These are phyloP conservation scores for Cyclotella sp. DNA, from an alignment of 108 stramenopile genomes.

Conservation along the genomic window DNA sequence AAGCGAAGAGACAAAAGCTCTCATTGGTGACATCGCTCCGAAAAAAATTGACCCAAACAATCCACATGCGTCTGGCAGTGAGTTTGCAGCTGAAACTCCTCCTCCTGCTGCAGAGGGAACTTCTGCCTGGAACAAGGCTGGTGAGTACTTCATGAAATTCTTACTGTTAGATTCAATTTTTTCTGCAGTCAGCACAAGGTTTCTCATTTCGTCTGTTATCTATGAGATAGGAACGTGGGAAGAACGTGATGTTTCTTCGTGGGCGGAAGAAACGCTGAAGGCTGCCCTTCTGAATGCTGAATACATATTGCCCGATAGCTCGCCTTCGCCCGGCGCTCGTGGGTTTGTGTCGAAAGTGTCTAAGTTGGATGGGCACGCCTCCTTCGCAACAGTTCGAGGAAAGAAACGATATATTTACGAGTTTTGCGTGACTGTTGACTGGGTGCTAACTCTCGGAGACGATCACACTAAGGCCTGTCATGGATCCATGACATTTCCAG, in stretches of 20 bases:
- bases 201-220: neutral
- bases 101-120: conserved; percentile 29
- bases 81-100: conserved; percentile 29
- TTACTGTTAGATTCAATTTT: neutral
- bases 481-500: conserved; percentile 74
- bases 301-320: conserved; percentile 67
- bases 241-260: conserved; percentile 85
- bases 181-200: neutral
- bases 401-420: conserved; percentile 94
- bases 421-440: conserved; percentile 71
- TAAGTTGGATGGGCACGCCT: conserved; percentile 83
- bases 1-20: conserved; percentile 87
- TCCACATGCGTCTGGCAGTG: conserved; percentile 29
- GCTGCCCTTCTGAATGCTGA: conserved; percentile 55
- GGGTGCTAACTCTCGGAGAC: conserved; percentile 58
- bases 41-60: conserved; percentile 78
- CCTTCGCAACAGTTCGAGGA: conserved; percentile 86
- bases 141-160: conserved; percentile 18
- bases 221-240: conserved; percentile 84
- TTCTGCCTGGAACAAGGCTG: conserved; percentile 91
- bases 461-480: conserved; percentile 50
- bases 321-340: conserved; percentile 71
- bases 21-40: conserved; percentile 96
- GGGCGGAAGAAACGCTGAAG: conserved; percentile 80
- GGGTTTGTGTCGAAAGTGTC: conserved; percentile 47